Percentiles rank a stretch among this genome's conserved stretches.
These are phyloP conservation scores for Lunularia cruciata DNA, from an alignment of 225 moss, liverwort and hornwort species.

Conservation along the genomic window DNA sequence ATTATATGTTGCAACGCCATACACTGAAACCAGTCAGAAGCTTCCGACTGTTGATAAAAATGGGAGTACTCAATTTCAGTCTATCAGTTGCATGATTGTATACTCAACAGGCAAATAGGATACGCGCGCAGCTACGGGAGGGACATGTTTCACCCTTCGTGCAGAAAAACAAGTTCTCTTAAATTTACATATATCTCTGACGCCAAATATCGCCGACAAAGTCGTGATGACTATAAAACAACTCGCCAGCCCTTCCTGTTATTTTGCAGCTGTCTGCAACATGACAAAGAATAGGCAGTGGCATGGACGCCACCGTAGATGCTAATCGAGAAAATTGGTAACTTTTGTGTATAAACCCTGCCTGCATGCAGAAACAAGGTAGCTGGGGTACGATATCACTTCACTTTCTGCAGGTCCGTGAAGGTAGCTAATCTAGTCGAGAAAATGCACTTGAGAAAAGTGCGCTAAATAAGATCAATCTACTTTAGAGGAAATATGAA, in stretches of 20 bases:
- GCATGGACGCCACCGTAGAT: conserved; percentile 3
- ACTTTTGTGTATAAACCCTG: conserved; percentile 8
- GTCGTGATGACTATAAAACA: background rate
- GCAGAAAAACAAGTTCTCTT: background rate
- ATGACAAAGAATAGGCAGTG: conserved; percentile 13
- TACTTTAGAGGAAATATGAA: background rate
- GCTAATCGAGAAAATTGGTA: background rate
- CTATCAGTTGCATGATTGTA: too few relatives aligned
- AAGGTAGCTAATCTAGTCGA: background rate
- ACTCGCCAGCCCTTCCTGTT: background rate
- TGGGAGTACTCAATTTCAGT: too few relatives aligned
- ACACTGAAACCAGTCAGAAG: too few relatives aligned
- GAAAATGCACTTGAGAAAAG: background rate
- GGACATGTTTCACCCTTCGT: too few relatives aligned
- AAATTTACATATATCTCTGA: background rate
- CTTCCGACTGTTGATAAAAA: too few relatives aligned
- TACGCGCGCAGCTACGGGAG: too few relatives aligned
- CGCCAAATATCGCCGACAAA: background rate
- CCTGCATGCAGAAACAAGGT: conserved; percentile 3
- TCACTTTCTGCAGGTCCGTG: background rate
- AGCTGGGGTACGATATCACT: background rate
- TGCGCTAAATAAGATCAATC: conserved; percentile 1
- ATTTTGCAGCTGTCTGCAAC: background rate
- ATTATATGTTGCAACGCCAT: too few relatives aligned
- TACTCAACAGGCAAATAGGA: too few relatives aligned